Percentiles rank a stretch among this genome's conserved stretches.
Conservation (phyloP, 208 protist species). For the Crithidia bombi region DNA sequence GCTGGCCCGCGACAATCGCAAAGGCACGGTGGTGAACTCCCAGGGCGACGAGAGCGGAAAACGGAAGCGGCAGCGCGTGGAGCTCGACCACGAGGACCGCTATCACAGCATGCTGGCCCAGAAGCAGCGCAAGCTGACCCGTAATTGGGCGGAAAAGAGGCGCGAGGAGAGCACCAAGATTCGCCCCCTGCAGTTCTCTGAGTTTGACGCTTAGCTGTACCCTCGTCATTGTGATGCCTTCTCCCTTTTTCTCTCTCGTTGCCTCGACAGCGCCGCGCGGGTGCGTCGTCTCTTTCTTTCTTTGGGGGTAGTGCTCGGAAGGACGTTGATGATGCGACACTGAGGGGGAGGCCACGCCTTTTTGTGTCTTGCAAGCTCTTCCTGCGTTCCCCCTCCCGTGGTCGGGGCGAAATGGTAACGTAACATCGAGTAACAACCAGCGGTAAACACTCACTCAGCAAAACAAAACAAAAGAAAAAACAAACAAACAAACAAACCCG, state of each 20-base stretch:
- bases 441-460: neutral
- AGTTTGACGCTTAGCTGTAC: constrained; percentile 72
- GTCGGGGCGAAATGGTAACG: neutral
- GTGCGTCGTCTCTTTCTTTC: neutral
- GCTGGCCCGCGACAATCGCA: constrained; percentile 64
- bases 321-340: neutral
- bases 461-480: neutral
- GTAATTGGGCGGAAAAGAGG: constrained; percentile 78
- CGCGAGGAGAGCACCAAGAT: constrained; percentile 56
- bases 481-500: too few species aligned
- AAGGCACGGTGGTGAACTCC: constrained; percentile 36
- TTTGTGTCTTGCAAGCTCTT: neutral
- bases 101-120: constrained; percentile 78
- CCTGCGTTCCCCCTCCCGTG: neutral
- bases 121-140: constrained; percentile 83
- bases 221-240: neutral
- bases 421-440: neutral
- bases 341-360: too few species aligned
- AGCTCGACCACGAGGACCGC: constrained; percentile 75
- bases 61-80: constrained; percentile 65
- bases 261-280: too few species aligned
- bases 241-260: neutral
- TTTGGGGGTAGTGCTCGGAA: neutral
- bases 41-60: constrained; percentile 22
- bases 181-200: constrained; percentile 72